phyloP scores from a whole-genome alignment of 2,329 filamentous ascomycete genomes.

The Chaetomiaceae sp. region DNA sequence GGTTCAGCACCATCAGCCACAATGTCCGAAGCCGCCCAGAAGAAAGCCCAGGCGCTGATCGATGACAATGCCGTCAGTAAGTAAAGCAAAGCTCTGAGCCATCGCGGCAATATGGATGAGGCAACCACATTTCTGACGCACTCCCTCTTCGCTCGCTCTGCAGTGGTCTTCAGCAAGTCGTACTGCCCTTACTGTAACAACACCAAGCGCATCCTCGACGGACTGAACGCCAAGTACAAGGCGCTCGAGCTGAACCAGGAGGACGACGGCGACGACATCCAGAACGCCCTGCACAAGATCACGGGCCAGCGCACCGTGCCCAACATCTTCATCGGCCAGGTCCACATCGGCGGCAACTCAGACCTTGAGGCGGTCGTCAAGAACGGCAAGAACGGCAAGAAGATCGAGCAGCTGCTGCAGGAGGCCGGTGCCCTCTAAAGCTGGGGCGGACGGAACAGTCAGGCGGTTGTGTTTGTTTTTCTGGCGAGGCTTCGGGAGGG shows the following conservation, averaged over 20 bases:
- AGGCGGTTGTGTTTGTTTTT: not conserved
- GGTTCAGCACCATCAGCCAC: conserved; percentile 54
- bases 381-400: conserved; percentile 56
- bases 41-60: conserved; percentile 81
- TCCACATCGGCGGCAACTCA: conserved; percentile 96
- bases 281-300: conserved; percentile 75
- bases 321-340: conserved; percentile 85
- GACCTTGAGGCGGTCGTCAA: conserved; percentile 59
- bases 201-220: conserved; percentile 69
- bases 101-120: too few relatives aligned
- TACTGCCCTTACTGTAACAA: conserved; percentile 91
- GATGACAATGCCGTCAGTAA: conserved; percentile 80
- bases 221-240: conserved; percentile 66
- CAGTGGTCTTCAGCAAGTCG: conserved; percentile 93
- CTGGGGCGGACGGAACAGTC: too few relatives aligned
- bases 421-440: conserved; percentile 38
- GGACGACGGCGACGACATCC: conserved; percentile 75
- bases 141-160: too few relatives aligned
- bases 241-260: conserved; percentile 80
- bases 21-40: conserved; percentile 80
- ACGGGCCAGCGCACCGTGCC: conserved; percentile 84
- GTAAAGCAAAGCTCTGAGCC: too few relatives aligned
- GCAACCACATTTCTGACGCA: too few relatives aligned
- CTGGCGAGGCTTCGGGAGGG: not conserved
- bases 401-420: conserved; percentile 49